Base-by-base conservation (phyloP, 2,329 filamentous ascomycete species). In the Hypoxylon sp. region DNA sequence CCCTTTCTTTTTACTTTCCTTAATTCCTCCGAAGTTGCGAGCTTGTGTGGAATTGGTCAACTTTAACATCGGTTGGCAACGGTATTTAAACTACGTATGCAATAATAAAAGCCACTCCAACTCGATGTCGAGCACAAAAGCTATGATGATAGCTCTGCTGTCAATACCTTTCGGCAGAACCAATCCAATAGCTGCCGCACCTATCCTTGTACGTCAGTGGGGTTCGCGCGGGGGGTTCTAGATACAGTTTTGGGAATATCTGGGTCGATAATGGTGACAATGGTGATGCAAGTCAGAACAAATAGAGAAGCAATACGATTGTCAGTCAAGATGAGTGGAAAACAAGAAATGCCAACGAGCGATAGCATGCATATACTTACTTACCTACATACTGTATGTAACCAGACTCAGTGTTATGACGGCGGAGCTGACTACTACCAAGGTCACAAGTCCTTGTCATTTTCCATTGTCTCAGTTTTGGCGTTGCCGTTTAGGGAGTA, bases 161-260 rank as follows among this genome's bases (percentile, higher is more conserved):
- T 30, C 11, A 30, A n/a, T n/a, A n/a, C n/a, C n/a, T n/a, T n/a
- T n/a, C n/a, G n/a, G n/a, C n/a, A n/a, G n/a, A n/a, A n/a, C n/a
- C n/a, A n/a, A n/a, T n/a, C n/a, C n/a, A n/a, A n/a, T n/a, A n/a
- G n/a, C n/a, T n/a, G n/a, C n/a, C n/a, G n/a, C n/a, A n/a, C n/a
- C n/a, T n/a, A n/a, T n/a, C 49, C 31, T 43, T 37, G 16, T n/a
- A 21, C 12, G 38, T 5, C 40, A 17, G 44, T 44, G 53, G 53
- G 31, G 41, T 49, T n/a, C n/a, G n/a, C 20, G 41, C 20, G 48
- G 42, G 35, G 48, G 25, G 38, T 16, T 38, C n/a, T 29, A 5
- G 13, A 12, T 25, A 46, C 25, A 25, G 12, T 30, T 27, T 44
- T 31, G 13, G 25, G 19, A 40, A 31, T 37, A 23, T 43, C 26